phyloP scores from a whole-genome alignment of 805 yeast genomes.

The Starmerella apicola region DNA sequence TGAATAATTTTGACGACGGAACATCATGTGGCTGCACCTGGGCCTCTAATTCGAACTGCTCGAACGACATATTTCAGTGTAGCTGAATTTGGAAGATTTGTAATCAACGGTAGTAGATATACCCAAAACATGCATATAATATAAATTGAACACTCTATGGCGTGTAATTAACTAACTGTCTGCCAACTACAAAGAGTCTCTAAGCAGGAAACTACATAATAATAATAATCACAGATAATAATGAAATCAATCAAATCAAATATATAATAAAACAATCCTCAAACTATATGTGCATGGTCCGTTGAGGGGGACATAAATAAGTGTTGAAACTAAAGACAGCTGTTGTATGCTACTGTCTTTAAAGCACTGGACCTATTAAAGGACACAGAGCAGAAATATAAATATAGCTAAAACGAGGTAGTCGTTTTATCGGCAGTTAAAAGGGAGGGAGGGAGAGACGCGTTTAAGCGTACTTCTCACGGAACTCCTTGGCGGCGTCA shows the following conservation, averaged over 20 bases:
- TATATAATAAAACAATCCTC: conserved; percentile 3
- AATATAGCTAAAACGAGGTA: not conserved
- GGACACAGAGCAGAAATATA: not conserved
- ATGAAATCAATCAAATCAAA: not conserved
- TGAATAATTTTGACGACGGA: conserved; percentile 25
- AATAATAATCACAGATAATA: not conserved
- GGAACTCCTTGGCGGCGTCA: conserved; percentile 95
- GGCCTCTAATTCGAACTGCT: conserved; percentile 16
- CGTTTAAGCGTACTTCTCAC: conserved; percentile 37
- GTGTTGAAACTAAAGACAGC: conserved; percentile 20
- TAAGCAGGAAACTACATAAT: not conserved
- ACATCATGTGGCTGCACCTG: conserved; percentile 20
- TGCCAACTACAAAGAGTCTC: no score
- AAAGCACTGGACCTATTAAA: not conserved
- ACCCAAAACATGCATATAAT: no score
- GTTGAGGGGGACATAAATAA: conserved; percentile 23
- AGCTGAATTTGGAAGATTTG: no score
- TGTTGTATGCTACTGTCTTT: not conserved
- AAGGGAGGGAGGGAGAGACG: not conserved
- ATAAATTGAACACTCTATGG: no score
- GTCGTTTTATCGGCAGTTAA: not conserved
- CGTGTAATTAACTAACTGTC: no score
- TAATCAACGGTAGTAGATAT: no score
- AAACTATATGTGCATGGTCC: conserved; percentile 20
- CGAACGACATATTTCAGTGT: no score